These are phyloP conservation scores for Parsonsia alboflavescens DNA, from an alignment of 257 asterid genomes.

Conservation along the genomic window DNA sequence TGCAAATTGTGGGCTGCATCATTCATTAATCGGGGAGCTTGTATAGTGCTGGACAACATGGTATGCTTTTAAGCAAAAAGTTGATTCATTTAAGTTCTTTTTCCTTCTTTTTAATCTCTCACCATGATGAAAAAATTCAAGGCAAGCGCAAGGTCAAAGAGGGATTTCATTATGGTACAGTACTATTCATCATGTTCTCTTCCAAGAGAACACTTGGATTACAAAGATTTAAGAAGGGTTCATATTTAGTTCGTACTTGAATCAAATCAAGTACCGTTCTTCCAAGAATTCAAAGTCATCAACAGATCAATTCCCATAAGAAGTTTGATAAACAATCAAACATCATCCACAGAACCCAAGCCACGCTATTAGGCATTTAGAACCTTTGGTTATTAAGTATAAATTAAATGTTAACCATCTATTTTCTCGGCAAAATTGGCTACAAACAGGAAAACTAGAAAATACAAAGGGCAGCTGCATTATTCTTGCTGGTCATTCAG, in stretches of 20 bases:
- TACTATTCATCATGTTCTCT: too few species aligned
- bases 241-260: neutral
- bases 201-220: too few species aligned
- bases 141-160: neutral
- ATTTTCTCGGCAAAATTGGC: slow-evolving; percentile 41
- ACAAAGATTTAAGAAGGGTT: neutral
- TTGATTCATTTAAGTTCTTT: neutral
- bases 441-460: slow-evolving; percentile 9
- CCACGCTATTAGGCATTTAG: slow-evolving; percentile 12
- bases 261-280: too few species aligned
- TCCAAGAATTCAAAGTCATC: neutral
- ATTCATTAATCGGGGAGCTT: too few species aligned
- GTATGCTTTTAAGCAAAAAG: neutral
- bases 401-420: slow-evolving; percentile 25
- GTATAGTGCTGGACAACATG: too few species aligned
- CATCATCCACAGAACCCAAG: slow-evolving; percentile 2
- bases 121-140: too few species aligned
- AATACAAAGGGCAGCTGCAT: slow-evolving; percentile 27
- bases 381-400: slow-evolving; percentile 4
- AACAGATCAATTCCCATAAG: neutral
- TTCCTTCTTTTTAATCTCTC: too few species aligned
- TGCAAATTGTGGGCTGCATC: neutral
- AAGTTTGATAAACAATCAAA: neutral
- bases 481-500: slow-evolving; percentile 39
- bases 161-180: too few species aligned